phyloP scores from a whole-genome alignment of 1,139 yeast species.

The Lodderomyces oxycetoniae region DNA sequence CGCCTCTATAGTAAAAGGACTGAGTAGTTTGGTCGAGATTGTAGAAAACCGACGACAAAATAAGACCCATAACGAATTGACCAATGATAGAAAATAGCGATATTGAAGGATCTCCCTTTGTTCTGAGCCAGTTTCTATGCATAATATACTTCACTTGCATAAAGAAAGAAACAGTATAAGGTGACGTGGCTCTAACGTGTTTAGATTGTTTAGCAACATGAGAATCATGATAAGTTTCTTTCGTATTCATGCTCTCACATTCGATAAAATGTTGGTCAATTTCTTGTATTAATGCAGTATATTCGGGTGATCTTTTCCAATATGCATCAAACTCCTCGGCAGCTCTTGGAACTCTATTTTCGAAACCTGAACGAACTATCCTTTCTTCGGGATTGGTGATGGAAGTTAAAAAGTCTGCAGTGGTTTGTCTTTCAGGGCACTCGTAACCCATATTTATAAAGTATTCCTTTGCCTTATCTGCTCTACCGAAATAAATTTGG shows the following conservation, averaged over 20 bases:
- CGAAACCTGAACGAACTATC: slow-evolving; percentile 44
- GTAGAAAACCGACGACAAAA: slow-evolving; percentile 66
- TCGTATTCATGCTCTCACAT: slow-evolving; percentile 7
- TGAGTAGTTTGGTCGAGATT: slow-evolving; percentile 42
- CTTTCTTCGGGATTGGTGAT: slow-evolving; percentile 69
- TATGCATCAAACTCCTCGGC: slow-evolving; percentile 21
- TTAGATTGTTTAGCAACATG: slow-evolving; percentile 58
- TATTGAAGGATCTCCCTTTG: slow-evolving; percentile 62
- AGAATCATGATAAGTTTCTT: slow-evolving; percentile 28
- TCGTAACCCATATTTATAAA: slow-evolving; percentile 67
- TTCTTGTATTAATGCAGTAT: slow-evolving; percentile 13
- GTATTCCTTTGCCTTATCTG: slow-evolving; percentile 40
- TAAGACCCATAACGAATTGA: slow-evolving; percentile 62
- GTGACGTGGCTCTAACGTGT: slow-evolving; percentile 48
- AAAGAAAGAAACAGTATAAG: slow-evolving; percentile 60
- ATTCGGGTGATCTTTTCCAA: slow-evolving; percentile 23
- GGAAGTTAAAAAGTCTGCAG: slow-evolving; percentile 77
- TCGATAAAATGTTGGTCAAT: slow-evolving; percentile 17
- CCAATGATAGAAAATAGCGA: slow-evolving; percentile 56
- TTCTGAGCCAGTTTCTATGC: slow-evolving; percentile 58
- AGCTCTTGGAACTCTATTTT: slow-evolving; percentile 22
- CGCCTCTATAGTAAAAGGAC: slow-evolving; percentile 56
- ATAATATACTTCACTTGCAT: slow-evolving; percentile 63
- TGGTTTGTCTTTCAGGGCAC: slow-evolving; percentile 73
- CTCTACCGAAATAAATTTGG: slow-evolving; percentile 71